Base-by-base conservation (phyloP, 352 stramenopile genomes). In the Globisporangium paddicum region DNA sequence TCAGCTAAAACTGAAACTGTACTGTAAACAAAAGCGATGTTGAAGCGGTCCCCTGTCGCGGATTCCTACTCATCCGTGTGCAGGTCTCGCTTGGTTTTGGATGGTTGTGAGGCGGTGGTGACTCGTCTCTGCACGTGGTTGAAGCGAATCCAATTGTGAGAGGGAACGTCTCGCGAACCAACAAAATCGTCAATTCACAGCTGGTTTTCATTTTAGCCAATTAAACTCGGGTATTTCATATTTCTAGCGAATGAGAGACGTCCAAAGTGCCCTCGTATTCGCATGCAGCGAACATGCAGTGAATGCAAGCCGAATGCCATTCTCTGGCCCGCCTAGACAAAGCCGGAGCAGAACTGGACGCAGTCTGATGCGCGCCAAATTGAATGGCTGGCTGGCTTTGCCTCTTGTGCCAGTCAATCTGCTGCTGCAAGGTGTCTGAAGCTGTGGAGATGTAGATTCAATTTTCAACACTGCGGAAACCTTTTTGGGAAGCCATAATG, bases 111-210 rank as follows among this genome's bases (percentile, higher is more conserved):
- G 50, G 40, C 41, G 52, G 45, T 40, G 32, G 32, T 34, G 51
- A 0, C 55, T 54, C 35, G 60, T 45, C 47, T 67, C 32, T 77
- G 70, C 26, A n/a, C 47, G 46, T 67, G 59, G 63, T 82, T 82
- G 73, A 82, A 82, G 73, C 60, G 64, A 30, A 42, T 41, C 28
- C 28, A 18, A 34, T 10, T 8, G 14, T 30, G 44, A 50, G 44
- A 30, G 11, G 11, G 23, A 53, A n/a, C n/a, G n/a, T n/a, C n/a
- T n/a, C n/a, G 46, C 5, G 54, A 60, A 42, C 54, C 54, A 60
- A 45, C 54, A 41, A 30, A 60, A 60, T 60, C 40, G 53, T 49
- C 38, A n/a, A 32, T 0, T 21, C 42, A 38, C 42, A 38, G 14
- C 35, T 32, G 26, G 9, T 35, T n/a, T 10, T 10, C 14, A 16